Evolutionary conservation across 2,329 filamentous ascomycete species (phyloP).

Genomic region (Septoria petroselini): DNA sequence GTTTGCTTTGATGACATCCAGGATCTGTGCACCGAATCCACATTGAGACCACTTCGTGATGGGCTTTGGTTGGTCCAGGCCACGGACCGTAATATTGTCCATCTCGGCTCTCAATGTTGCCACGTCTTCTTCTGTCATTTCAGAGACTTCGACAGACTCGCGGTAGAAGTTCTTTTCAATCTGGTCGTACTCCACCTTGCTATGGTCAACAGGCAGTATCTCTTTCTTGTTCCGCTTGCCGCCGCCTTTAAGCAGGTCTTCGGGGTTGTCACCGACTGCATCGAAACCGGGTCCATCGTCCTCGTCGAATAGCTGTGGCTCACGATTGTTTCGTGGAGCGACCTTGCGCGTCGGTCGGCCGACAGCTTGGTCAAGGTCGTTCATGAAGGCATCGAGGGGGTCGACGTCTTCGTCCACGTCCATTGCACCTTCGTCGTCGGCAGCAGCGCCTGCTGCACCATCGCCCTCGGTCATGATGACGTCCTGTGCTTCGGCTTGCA

Average conservation of each 20-base stretch:
- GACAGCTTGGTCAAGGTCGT: slow-evolving; percentile 56
- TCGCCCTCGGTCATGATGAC: slow-evolving; percentile 43
- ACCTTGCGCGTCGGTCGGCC: slow-evolving; percentile 39
- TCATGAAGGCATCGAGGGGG: slow-evolving; percentile 97
- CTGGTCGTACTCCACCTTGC: slow-evolving; percentile 76
- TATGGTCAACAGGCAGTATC: slow-evolving; percentile 81
- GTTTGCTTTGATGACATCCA: slow-evolving; percentile 78
- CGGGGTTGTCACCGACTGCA: slow-evolving; percentile 61
- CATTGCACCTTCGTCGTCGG: slow-evolving; percentile 26
- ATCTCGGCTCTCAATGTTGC: slow-evolving; percentile 78
- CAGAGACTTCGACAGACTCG: slow-evolving; percentile 77
- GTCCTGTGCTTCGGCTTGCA: slow-evolving; percentile 48
- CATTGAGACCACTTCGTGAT: slow-evolving; percentile 97
- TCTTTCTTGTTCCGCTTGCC: slow-evolving; percentile 89
- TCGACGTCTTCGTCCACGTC: slow-evolving; percentile 69
- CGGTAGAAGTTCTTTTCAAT: slow-evolving; percentile 95
- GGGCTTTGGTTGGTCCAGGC: slow-evolving; percentile 84
- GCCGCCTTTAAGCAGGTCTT: slow-evolving; percentile 57
- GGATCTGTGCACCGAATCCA: slow-evolving; percentile 78
- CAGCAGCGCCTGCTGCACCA: slow-evolving; percentile 26
- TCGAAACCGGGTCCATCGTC: slow-evolving; percentile 68
- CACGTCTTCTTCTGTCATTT: slow-evolving; percentile 81
- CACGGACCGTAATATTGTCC: slow-evolving; percentile 91
- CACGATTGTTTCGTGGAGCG: slow-evolving; percentile 55
- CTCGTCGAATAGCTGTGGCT: slow-evolving; percentile 82